Conservation (phyloP, 2,329 filamentous ascomycete species). For the Epichloe elymi region DNA sequence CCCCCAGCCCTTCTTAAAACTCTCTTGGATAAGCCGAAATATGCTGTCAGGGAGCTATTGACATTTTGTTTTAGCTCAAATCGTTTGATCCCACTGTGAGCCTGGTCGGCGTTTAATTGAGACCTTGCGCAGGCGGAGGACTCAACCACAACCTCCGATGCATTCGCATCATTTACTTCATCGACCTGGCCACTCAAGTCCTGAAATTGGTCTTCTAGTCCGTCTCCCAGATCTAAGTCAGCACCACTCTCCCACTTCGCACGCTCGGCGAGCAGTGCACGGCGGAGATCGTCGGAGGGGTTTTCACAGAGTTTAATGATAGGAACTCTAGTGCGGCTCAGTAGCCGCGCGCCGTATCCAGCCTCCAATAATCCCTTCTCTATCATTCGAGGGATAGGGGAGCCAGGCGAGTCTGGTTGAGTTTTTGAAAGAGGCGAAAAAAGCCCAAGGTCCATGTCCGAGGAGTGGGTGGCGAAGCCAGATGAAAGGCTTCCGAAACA, state of each 20-base stretch:
- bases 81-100: conserved; percentile 8
- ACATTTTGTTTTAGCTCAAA: conserved; percentile 28
- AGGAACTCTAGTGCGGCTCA: conserved; percentile 68
- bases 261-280: conserved; percentile 50
- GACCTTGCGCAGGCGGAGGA: conserved; percentile 5
- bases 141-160: conserved; percentile 2
- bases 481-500: conserved; percentile 76
- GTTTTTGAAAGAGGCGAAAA: conserved; percentile 48
- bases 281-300: conserved; percentile 47
- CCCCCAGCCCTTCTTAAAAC: conserved; percentile 35
- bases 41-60: conserved; percentile 29
- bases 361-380: conserved; percentile 61
- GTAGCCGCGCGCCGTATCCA: conserved; percentile 62
- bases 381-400: conserved; percentile 58
- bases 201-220: conserved; percentile 21
- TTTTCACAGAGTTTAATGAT: conserved; percentile 77
- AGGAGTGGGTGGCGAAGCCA: conserved; percentile 76
- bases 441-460: conserved; percentile 80
- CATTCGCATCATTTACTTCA: conserved; percentile 1
- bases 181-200: conserved; percentile 9
- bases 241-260: conserved; percentile 55
- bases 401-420: conserved; percentile 39
- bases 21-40: conserved; percentile 36
- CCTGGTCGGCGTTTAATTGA: background rate
- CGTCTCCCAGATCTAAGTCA: conserved; percentile 22